Conservation (phyloP, 1,139 yeast species). For the Meyerozyma guilliermondii region DNA sequence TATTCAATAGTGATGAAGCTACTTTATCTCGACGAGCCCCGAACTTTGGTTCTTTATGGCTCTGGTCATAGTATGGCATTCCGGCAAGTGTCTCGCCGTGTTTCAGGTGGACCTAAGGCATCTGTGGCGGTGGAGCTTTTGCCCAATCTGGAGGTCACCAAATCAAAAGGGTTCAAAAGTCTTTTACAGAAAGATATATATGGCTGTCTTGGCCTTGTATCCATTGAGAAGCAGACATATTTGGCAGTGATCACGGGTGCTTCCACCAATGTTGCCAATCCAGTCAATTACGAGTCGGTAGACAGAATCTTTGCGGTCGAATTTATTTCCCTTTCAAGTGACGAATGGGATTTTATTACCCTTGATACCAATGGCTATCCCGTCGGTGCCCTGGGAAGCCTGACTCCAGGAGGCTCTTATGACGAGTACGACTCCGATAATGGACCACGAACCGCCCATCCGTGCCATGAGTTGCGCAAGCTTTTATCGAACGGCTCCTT, state of each 20-base stretch:
- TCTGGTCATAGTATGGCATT: neutral
- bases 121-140: slow-evolving; percentile 53
- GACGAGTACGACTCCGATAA: slow-evolving; percentile 18
- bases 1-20: neutral
- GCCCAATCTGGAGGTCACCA: slow-evolving; percentile 33
- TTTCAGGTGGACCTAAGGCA: slow-evolving; percentile 8
- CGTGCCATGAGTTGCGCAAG: slow-evolving; percentile 76
- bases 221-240: slow-evolving; percentile 60
- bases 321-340: slow-evolving; percentile 67
- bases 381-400: slow-evolving; percentile 8
- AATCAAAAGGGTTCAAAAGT: slow-evolving; percentile 38
- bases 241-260: slow-evolving; percentile 77
- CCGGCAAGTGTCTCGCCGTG: slow-evolving; percentile 1
- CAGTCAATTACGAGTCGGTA: slow-evolving; percentile 74
- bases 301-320: slow-evolving; percentile 80
- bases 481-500: slow-evolving; percentile 83
- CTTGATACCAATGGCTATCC: slow-evolving; percentile 64
- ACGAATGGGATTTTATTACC: slow-evolving; percentile 76
- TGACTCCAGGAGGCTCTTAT: slow-evolving; percentile 11
- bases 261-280: slow-evolving; percentile 72
- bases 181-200: slow-evolving; percentile 55
- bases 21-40: neutral
- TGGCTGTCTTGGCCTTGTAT: slow-evolving; percentile 85
- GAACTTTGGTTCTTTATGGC: neutral
- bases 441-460: slow-evolving; percentile 53